These are phyloP conservation scores for Leccinum broughii DNA, from an alignment of 768 basidiomycete species.

Conservation along the genomic window DNA sequence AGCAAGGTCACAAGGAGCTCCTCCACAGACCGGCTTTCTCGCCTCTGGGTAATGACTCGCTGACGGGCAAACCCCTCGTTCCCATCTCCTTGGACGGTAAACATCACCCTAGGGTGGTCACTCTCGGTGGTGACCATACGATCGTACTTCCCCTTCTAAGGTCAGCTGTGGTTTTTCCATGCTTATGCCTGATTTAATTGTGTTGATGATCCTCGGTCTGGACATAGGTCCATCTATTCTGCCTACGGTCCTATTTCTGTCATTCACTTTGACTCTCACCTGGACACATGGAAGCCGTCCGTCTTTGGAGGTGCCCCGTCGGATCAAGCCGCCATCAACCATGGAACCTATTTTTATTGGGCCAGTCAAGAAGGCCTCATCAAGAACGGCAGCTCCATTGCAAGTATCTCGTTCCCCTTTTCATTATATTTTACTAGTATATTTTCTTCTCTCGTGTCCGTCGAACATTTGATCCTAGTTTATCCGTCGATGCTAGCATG, in stretches of 20 bases:
- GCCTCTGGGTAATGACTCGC: constrained; percentile 59
- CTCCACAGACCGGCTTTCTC: constrained; percentile 65
- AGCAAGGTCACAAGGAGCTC: constrained; percentile 61
- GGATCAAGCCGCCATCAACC: constrained; percentile 73
- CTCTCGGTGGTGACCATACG: constrained; percentile 88
- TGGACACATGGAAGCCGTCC: constrained; percentile 77
- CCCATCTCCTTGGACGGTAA: constrained; percentile 70
- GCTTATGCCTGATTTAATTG: not conserved
- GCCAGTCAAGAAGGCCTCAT: constrained; percentile 83
- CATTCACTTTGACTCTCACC: constrained; percentile 87
- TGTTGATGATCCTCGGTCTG: not conserved
- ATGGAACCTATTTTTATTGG: constrained; percentile 91
- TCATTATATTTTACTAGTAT: constrained; percentile 11
- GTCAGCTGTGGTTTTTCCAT: constrained; percentile 5
- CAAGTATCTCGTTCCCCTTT: constrained; percentile 55
- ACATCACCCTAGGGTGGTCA: constrained; percentile 76
- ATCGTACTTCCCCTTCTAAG: constrained; percentile 63
- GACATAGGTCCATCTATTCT: constrained; percentile 63
- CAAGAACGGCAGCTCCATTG: constrained; percentile 75
- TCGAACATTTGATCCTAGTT: constrained; percentile 75
- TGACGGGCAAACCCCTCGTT: constrained; percentile 55
- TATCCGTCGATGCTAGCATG: constrained; percentile 59
- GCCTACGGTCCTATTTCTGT: constrained; percentile 80
- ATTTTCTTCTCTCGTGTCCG: constrained; percentile 11
- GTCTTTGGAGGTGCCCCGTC: constrained; percentile 77